phyloP scores from a whole-genome alignment of 257 asterid genomes.

The Handroanthus guayacan region DNA sequence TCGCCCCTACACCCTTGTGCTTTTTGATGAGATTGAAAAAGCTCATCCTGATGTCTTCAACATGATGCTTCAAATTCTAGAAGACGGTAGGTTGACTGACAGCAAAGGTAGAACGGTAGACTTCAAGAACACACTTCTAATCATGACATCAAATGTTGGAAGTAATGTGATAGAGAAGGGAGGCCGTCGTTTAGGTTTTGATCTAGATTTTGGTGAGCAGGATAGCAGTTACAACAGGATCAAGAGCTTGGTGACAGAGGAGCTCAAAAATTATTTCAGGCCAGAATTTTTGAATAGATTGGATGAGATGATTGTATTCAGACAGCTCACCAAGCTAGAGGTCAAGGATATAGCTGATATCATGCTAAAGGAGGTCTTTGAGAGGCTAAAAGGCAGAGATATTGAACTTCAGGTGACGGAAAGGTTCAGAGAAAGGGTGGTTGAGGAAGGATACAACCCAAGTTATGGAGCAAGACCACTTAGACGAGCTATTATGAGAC shows the following conservation, averaged over 20 bases:
- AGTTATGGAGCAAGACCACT: constrained; percentile 89
- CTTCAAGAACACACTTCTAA: constrained; percentile 81
- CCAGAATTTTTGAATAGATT: constrained; percentile 85
- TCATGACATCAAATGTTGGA: constrained; percentile 88
- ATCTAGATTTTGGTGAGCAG: constrained; percentile 65
- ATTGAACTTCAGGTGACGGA: constrained; percentile 69
- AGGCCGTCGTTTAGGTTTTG: constrained; percentile 65
- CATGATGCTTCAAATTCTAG: constrained; percentile 86
- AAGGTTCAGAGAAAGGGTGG: constrained; percentile 70
- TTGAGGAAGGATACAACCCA: constrained; percentile 72
- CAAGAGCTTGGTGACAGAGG: constrained; percentile 64
- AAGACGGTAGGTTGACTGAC: constrained; percentile 88
- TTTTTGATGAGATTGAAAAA: constrained; percentile 85
- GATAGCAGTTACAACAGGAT: constrained; percentile 73
- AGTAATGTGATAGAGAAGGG: constrained; percentile 76
- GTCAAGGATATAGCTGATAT: constrained; percentile 82
- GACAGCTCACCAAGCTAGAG: constrained; percentile 73
- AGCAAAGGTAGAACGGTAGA: constrained; percentile 83
- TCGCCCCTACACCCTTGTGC: constrained; percentile 77
- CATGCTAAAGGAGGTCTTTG: constrained; percentile 73
- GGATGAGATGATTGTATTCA: constrained; percentile 81
- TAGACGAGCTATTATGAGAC: constrained; percentile 84
- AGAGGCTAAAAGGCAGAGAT: constrained; percentile 62
- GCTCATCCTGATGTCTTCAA: constrained; percentile 87
- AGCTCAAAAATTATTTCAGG: constrained; percentile 73